These are phyloP conservation scores for bread wheat (Triticum aestivum) DNA, from an alignment of 176 grass and related monocot genomes.

Conservation along the genomic window DNA sequence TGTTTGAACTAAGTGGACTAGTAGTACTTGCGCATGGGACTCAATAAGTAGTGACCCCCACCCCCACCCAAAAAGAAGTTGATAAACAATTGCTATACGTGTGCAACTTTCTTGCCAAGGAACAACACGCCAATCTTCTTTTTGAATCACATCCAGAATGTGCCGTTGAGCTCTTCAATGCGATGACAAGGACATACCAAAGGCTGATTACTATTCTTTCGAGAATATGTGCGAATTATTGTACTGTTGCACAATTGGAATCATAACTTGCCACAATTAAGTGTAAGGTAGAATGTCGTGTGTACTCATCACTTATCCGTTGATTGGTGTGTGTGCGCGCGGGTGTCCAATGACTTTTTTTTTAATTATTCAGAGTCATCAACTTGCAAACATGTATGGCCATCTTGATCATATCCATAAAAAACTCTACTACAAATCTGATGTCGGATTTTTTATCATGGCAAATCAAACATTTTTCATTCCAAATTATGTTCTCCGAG, in stretches of 20 bases:
- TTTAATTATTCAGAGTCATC: background rate
- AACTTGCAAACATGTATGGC: background rate
- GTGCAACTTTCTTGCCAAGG: background rate
- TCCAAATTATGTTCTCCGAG: too few species aligned
- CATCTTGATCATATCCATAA: background rate
- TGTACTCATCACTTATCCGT: slow-evolving; percentile 7
- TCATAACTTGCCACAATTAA: background rate
- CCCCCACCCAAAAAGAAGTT: background rate
- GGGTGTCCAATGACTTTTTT: background rate
- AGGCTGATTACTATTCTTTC: background rate
- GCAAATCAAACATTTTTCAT: too few species aligned
- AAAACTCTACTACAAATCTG: background rate
- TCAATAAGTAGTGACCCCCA: background rate
- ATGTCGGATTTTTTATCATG: too few species aligned
- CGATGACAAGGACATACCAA: background rate
- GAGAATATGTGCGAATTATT: slow-evolving; percentile 17
- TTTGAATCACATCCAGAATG: background rate
- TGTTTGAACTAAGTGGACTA: background rate
- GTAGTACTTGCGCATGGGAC: background rate
- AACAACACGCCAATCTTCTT: background rate
- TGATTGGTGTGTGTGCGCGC: background rate
- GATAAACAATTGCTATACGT: background rate
- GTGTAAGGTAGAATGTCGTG: slow-evolving; percentile 37
- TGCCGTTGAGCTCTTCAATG: background rate
- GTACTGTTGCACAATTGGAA: background rate